Percentiles rank a stretch among this genome's conserved stretches.
phyloP scores from a whole-genome alignment of 768 basidiomycete species.

The Tricholoma bakamatsutake region DNA sequence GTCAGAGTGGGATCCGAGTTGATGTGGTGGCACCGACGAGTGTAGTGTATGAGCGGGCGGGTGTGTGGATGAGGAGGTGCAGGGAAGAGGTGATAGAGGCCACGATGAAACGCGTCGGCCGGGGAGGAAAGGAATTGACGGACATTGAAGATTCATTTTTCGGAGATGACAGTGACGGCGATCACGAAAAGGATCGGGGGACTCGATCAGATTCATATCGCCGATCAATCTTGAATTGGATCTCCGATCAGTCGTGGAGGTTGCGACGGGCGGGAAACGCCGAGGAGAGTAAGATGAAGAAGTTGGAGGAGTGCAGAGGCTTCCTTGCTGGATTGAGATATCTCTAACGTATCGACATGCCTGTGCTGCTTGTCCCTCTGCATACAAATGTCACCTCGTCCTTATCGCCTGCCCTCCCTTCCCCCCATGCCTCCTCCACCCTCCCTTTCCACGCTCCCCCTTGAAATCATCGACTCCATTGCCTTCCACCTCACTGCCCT shows the following conservation, averaged over 20 bases:
- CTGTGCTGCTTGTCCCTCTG: not conserved
- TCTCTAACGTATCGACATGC: not conserved
- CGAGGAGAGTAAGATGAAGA: too few species aligned
- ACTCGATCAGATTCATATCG: not conserved
- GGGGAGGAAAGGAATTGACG: too few species aligned
- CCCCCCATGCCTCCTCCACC: too few species aligned
- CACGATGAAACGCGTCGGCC: too few species aligned
- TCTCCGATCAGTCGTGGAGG: not conserved
- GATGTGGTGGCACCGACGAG: not conserved
- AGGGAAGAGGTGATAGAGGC: too few species aligned
- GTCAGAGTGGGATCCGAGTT: too few species aligned
- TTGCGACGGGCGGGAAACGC: not conserved
- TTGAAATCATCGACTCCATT: constrained; percentile 46
- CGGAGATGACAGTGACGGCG: not conserved
- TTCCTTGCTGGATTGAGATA: not conserved
- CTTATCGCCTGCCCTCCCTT: not conserved
- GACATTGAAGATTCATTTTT: not conserved
- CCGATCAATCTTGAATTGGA: not conserved
- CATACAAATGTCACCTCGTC: not conserved
- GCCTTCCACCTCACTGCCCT: constrained; percentile 39
- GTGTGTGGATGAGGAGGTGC: too few species aligned
- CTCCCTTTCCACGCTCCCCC: constrained; percentile 23
- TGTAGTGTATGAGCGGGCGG: too few species aligned
- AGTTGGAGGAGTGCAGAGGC: too few species aligned
- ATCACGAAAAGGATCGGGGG: not conserved